These are phyloP conservation scores for Neurospora sp. DNA, from an alignment of 2,329 filamentous ascomycete genomes.

Conservation along the genomic window DNA sequence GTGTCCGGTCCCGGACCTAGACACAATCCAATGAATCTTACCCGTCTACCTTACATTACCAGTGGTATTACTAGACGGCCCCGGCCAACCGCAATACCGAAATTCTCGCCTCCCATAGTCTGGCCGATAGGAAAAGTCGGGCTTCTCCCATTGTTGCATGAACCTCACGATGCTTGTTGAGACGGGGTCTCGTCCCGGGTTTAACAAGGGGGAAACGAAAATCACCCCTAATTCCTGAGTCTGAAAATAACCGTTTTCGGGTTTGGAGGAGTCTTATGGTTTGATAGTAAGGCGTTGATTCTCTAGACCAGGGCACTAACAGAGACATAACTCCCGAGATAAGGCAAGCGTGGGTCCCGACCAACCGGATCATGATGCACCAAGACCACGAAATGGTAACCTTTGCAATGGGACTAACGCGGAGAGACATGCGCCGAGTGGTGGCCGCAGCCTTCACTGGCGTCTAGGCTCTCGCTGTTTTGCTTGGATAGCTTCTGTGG, in stretches of 20 bases:
- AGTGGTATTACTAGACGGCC: not conserved
- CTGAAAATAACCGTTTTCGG: not conserved
- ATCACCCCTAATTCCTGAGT: not conserved
- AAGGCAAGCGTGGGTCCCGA: not conserved
- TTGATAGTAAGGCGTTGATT: too few relatives aligned
- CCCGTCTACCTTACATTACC: not conserved
- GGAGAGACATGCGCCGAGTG: slow-evolving; percentile 17
- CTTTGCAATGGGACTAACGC: slow-evolving; percentile 6
- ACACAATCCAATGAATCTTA: not conserved
- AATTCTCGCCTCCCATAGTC: not conserved
- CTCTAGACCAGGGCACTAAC: not conserved
- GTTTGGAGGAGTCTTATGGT: too few relatives aligned
- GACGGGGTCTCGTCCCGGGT: not conserved
- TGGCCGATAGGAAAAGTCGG: not conserved
- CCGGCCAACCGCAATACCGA: not conserved
- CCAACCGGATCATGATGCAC: not conserved
- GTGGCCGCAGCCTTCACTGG: not conserved
- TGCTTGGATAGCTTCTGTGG: slow-evolving; percentile 6
- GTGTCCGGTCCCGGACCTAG: not conserved
- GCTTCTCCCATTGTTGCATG: not conserved
- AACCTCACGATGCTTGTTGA: not conserved
- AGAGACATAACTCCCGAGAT: not conserved
- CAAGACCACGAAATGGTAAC: not conserved
- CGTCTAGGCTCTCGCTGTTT: slow-evolving; percentile 6
- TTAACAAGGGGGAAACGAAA: not conserved